A percentile compares a stretch with the other conserved stretches of the same genome.
Conservation (phyloP, 345 rosid species). For the Turnera subulata region DNA sequence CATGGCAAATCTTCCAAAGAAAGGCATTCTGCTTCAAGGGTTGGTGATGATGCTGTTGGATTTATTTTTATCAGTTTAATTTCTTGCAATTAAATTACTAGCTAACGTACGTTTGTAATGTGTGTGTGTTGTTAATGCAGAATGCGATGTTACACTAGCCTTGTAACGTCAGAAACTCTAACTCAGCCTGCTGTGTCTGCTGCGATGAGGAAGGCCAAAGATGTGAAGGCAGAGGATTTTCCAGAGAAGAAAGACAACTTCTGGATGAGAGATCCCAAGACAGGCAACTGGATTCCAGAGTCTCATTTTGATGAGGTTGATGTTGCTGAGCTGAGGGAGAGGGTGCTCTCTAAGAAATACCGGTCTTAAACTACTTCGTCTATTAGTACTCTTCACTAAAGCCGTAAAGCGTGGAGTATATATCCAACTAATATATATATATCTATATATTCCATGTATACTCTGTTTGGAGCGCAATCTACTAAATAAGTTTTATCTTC, state of each 20-base stretch:
- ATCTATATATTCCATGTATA: too few relatives aligned
- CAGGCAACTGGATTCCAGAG: slow-evolving; percentile 51
- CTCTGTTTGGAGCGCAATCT: too few relatives aligned
- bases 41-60: neutral
- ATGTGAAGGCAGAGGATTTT: slow-evolving; percentile 1
- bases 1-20: slow-evolving; percentile 21
- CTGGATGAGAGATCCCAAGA: slow-evolving; percentile 57
- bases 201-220: slow-evolving; percentile 11
- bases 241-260: slow-evolving; percentile 11
- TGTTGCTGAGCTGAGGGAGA: slow-evolving; percentile 35
- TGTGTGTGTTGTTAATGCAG: too few relatives aligned
- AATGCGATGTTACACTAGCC: slow-evolving; percentile 18
- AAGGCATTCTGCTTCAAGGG: slow-evolving; percentile 23
- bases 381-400: too few relatives aligned
- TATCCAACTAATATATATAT: too few relatives aligned
- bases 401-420: too few relatives aligned
- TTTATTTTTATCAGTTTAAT: neutral
- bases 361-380: neutral
- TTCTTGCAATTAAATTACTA: neutral
- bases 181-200: neutral
- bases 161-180: slow-evolving; percentile 19
- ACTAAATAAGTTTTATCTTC: neutral
- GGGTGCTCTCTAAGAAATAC: slow-evolving; percentile 22
- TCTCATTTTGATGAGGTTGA: slow-evolving; percentile 34
- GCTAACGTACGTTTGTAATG: neutral